A percentile compares a stretch with the other conserved stretches of the same genome.
These are phyloP conservation scores for Vavraia culicis DNA, from an alignment of 371 early-diverging fungal genomes.

Conservation along the genomic window DNA sequence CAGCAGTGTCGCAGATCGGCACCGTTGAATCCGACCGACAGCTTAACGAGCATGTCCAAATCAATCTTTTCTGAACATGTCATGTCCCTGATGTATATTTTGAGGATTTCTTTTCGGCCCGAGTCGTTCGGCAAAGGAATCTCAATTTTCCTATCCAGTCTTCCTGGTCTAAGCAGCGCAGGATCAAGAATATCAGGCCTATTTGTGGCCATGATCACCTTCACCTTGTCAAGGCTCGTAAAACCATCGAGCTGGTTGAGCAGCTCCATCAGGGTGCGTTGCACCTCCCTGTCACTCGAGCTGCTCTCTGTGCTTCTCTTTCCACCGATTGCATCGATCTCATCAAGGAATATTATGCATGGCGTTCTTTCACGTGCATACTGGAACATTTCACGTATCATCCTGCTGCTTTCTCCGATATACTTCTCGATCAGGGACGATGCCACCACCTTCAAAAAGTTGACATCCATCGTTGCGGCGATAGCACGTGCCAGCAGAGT, in stretches of 20 bases:
- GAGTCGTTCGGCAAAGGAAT: slow-evolving; percentile 75
- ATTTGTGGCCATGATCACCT: slow-evolving; percentile 98
- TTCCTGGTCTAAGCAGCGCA: slow-evolving; percentile 82
- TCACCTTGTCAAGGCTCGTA: slow-evolving; percentile 83
- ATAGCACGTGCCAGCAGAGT: slow-evolving; percentile 76
- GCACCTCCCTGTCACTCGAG: slow-evolving; percentile 95
- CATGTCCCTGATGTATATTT: slow-evolving; percentile 75
- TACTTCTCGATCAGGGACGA: slow-evolving; percentile 96
- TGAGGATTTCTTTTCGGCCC: slow-evolving; percentile 79
- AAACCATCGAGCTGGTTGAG: slow-evolving; percentile 99
- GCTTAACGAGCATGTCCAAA: slow-evolving; percentile 76
- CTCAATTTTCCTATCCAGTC: slow-evolving; percentile 92
- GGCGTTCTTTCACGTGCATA: slow-evolving; percentile 95
- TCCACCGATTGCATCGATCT: slow-evolving; percentile 98
- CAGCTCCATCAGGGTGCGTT: slow-evolving; percentile 95
- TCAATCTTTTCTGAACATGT: slow-evolving; percentile 81
- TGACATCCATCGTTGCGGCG: slow-evolving; percentile 77
- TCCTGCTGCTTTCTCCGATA: slow-evolving; percentile 83
- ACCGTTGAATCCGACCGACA: slow-evolving; percentile 91
- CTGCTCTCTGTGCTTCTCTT: slow-evolving; percentile 91
- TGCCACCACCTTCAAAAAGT: slow-evolving; percentile 81
- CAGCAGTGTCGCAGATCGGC: slow-evolving; percentile 96
- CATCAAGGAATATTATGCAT: slow-evolving; percentile 99
- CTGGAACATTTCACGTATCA: slow-evolving; percentile 93
- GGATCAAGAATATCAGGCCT: slow-evolving; percentile 94